Conservation (phyloP, 371 early-diverging fungal species). For the Mortierella sp. region DNA sequence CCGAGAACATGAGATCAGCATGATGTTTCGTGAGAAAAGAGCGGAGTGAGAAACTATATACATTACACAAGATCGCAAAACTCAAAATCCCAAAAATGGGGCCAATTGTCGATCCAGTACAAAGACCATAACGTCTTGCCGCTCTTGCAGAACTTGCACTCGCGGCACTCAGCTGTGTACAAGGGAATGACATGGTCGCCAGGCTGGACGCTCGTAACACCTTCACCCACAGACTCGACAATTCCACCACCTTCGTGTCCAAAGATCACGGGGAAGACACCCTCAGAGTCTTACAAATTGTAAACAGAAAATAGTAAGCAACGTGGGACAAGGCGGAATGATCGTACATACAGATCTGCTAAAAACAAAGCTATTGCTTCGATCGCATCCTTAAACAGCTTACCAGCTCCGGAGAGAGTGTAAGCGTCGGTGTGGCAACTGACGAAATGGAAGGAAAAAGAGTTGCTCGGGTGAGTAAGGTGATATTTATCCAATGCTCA, state of each 20-base stretch:
- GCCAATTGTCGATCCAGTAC: too few relatives aligned
- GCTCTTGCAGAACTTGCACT: constrained; percentile 96
- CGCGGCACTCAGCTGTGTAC: constrained; percentile 92
- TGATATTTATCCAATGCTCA: too few relatives aligned
- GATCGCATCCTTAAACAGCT: too few relatives aligned
- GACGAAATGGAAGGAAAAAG: background rate
- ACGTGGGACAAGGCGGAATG: background rate
- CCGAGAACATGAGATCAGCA: background rate
- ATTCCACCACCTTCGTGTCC: constrained; percentile 97
- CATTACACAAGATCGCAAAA: background rate
- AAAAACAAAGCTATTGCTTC: too few relatives aligned
- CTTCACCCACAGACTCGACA: constrained; percentile 97
- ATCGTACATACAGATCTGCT: background rate
- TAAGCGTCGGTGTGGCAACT: constrained; percentile 95
- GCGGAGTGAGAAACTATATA: background rate
- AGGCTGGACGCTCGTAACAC: constrained; percentile 87
- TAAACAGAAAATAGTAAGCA: too few relatives aligned
- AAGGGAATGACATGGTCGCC: constrained; percentile 98
- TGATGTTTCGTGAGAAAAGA: background rate
- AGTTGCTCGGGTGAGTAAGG: background rate
- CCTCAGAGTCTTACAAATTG: constrained; percentile 76
- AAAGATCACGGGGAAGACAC: constrained; percentile 91
- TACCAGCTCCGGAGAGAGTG: constrained; percentile 90
- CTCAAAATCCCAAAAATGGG: too few relatives aligned
- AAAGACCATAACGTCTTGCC: too few relatives aligned